Evolutionary conservation across 192 early-diverging fungal genomes (phyloP).

Genomic region (Coemansia sp.): DNA sequence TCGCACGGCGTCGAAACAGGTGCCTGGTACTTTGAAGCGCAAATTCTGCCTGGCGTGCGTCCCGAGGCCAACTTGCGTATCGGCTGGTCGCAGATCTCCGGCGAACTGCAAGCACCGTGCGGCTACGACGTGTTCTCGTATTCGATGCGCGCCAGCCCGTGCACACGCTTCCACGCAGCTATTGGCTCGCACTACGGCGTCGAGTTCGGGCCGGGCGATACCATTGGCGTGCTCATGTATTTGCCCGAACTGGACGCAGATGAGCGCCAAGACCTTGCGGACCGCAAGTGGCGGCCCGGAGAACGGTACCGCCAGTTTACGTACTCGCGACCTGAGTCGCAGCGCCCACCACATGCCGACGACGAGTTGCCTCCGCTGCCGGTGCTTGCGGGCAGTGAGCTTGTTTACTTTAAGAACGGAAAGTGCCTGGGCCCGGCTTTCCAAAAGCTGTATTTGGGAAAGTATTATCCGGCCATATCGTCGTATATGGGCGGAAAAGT

Average conservation of each 20-base stretch:
- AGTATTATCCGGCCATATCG: constrained; percentile 77
- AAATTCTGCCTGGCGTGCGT: constrained; percentile 50
- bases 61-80: constrained; percentile 64
- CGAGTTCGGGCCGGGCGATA: constrained; percentile 43
- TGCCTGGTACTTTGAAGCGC: constrained; percentile 74
- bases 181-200: constrained; percentile 50
- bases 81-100: constrained; percentile 77
- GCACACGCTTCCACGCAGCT: constrained; percentile 66
- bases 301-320: constrained; percentile 47
- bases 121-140: constrained; percentile 75
- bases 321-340: constrained; percentile 42
- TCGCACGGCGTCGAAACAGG: constrained; percentile 72
- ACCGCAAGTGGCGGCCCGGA: constrained; percentile 52
- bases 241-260: constrained; percentile 47
- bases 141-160: constrained; percentile 64
- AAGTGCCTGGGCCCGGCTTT: constrained; percentile 64
- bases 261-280: constrained; percentile 44
- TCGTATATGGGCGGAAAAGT: constrained; percentile 63
- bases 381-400: constrained; percentile 56
- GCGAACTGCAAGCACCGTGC: constrained; percentile 73
- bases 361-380: constrained; percentile 49
- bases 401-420: constrained; percentile 69
- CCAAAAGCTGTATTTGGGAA: constrained; percentile 64
- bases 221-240: constrained; percentile 53
- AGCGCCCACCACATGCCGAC: constrained; percentile 45